phyloP scores from a whole-genome alignment of 495 filamentous ascomycete species.

The Penicillium tannophilum region DNA sequence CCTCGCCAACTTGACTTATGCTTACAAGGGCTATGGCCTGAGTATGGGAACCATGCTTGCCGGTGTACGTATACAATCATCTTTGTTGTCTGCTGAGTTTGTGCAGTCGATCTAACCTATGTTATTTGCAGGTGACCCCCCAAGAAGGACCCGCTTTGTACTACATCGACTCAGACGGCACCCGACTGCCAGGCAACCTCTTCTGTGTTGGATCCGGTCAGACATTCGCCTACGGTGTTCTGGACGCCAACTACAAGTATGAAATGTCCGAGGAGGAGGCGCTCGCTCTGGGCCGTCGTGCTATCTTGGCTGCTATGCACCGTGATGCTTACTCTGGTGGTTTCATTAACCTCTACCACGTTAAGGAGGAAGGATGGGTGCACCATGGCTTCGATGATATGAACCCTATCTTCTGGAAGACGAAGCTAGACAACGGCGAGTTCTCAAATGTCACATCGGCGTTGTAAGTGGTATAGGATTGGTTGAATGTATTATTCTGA shows the following conservation, averaged over 20 bases:
- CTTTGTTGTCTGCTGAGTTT: background rate
- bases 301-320: slow-evolving; percentile 96
- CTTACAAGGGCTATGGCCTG: slow-evolving; percentile 96
- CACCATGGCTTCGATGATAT: slow-evolving; percentile 97
- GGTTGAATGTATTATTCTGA: slow-evolving; percentile 27
- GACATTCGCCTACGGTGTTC: slow-evolving; percentile 97
- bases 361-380: slow-evolving; percentile 98
- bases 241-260: slow-evolving; percentile 93
- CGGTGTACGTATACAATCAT: slow-evolving; percentile 59
- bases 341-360: slow-evolving; percentile 97
- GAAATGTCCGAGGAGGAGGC: slow-evolving; percentile 85
- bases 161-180: slow-evolving; percentile 98
- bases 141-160: slow-evolving; percentile 97
- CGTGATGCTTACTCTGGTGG: slow-evolving; percentile 97
- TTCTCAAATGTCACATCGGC: slow-evolving; percentile 94
- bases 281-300: slow-evolving; percentile 83
- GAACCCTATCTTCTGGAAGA: slow-evolving; percentile 98
- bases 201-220: slow-evolving; percentile 98
- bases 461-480: slow-evolving; percentile 43
- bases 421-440: slow-evolving; percentile 95
- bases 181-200: slow-evolving; percentile 85
- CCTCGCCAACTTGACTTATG: slow-evolving; percentile 95
- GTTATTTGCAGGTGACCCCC: slow-evolving; percentile 59
- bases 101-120: background rate
- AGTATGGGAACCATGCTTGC: slow-evolving; percentile 99